Evolutionary conservation across 108 stramenopile genomes (phyloP).

Genomic region (Nitzschia palea): DNA sequence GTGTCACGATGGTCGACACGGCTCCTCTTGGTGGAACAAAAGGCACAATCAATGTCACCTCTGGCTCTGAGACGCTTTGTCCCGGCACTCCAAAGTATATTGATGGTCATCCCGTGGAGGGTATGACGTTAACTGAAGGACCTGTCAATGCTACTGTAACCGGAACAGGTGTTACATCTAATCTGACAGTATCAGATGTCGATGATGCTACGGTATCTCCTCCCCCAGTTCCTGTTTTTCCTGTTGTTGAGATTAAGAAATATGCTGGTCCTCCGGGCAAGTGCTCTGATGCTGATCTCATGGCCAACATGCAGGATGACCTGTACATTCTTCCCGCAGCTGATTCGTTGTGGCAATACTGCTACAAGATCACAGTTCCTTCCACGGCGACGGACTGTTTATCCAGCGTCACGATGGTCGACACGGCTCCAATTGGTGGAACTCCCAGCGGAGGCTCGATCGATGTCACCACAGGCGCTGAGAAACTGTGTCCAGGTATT

Average conservation of each 20-base stretch:
- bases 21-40: neutral
- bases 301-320: neutral
- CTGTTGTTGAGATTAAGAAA: conserved; percentile 1
- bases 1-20: neutral
- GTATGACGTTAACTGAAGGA: neutral
- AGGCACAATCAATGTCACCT: neutral
- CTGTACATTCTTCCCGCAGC: neutral
- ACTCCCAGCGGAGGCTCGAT: neutral
- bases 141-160: neutral
- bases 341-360: neutral
- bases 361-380: neutral
- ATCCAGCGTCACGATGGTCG: neutral
- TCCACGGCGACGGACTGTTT: neutral
- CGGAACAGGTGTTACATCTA: neutral
- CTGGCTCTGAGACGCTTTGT: neutral
- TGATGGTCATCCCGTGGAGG: neutral
- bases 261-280: conserved; percentile 1
- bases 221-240: too few species aligned
- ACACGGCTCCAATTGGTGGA: neutral
- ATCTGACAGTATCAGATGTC: neutral
- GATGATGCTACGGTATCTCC: conserved; percentile 3
- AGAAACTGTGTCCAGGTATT: neutral
- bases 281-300: neutral
- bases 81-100: neutral
- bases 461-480: neutral